A percentile compares a stretch with the other conserved stretches of the same genome.
Conservation (phyloP, 2,329 filamentous ascomycete species). For the Claviceps spartinae region DNA sequence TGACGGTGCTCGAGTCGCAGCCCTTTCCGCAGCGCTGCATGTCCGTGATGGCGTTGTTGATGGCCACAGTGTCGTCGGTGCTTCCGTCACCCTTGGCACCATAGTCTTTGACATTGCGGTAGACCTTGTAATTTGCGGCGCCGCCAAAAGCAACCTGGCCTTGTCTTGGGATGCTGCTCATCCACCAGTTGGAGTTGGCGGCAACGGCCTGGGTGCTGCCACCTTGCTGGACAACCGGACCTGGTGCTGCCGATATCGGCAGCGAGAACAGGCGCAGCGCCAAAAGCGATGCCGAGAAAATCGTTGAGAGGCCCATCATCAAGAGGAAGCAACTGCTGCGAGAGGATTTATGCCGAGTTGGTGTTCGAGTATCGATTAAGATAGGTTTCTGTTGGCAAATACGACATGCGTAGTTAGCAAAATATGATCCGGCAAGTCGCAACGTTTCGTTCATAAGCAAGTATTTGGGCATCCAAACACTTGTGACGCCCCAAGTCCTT, state of each 20-base stretch:
- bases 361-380: neutral
- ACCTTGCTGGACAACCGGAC: slow-evolving; percentile 6
- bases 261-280: slow-evolving; percentile 28
- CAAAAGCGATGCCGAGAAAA: slow-evolving; percentile 28
- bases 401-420: neutral
- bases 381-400: neutral
- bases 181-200: slow-evolving; percentile 49
- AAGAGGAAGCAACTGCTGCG: slow-evolving; percentile 19
- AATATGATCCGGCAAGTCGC: neutral
- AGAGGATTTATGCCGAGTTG: neutral
- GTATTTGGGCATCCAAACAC: neutral
- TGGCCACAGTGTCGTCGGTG: slow-evolving; percentile 76
- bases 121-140: slow-evolving; percentile 49
- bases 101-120: slow-evolving; percentile 64
- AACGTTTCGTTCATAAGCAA: neutral
- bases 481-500: neutral
- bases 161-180: slow-evolving; percentile 54
- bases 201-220: slow-evolving; percentile 10
- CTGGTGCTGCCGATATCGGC: slow-evolving; percentile 19
- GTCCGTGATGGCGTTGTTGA: slow-evolving; percentile 70
- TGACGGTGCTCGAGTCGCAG: slow-evolving; percentile 74
- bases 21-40: slow-evolving; percentile 66
- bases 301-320: slow-evolving; percentile 30
- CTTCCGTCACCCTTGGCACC: slow-evolving; percentile 54
- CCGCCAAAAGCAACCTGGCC: slow-evolving; percentile 48